These are phyloP conservation scores for Myxozyma vanderwaltii DNA, from an alignment of 805 yeast genomes.

Conservation along the genomic window DNA sequence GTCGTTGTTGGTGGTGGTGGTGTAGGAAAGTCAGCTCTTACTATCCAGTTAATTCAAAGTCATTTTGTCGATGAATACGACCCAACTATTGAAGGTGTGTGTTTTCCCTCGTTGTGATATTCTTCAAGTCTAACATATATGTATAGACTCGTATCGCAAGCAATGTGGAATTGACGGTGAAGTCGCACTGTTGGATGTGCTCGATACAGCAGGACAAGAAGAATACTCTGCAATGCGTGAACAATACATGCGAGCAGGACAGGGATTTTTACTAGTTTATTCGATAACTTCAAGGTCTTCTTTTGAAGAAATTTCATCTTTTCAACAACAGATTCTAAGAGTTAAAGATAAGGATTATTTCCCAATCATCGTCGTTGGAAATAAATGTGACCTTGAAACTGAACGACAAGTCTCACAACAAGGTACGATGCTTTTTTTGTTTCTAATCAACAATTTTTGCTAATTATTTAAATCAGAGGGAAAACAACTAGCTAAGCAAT, in stretches of 20 bases:
- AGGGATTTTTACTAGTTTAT: slow-evolving; percentile 87
- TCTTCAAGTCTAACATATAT: background rate
- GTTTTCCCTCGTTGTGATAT: too few species aligned
- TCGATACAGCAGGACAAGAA: slow-evolving; percentile 96
- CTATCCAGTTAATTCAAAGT: slow-evolving; percentile 90
- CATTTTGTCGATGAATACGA: slow-evolving; percentile 97
- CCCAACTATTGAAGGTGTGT: slow-evolving; percentile 79
- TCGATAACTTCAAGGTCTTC: slow-evolving; percentile 83
- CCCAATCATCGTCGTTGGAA: slow-evolving; percentile 79
- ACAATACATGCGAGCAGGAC: slow-evolving; percentile 67
- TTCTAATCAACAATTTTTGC: background rate
- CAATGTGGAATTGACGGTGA: slow-evolving; percentile 81
- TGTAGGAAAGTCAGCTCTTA: slow-evolving; percentile 95
- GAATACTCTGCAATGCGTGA: slow-evolving; percentile 73
- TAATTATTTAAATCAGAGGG: slow-evolving; percentile 56
- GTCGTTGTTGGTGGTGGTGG: slow-evolving; percentile 99
- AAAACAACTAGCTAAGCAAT: slow-evolving; percentile 66
- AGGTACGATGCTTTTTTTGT: slow-evolving; percentile 20
- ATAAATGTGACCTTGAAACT: slow-evolving; percentile 72
- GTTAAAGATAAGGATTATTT: slow-evolving; percentile 76
- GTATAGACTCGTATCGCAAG: slow-evolving; percentile 58
- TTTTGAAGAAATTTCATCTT: slow-evolving; percentile 79
- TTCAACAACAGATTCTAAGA: slow-evolving; percentile 75
- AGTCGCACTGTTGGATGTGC: slow-evolving; percentile 76
- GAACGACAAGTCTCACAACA: slow-evolving; percentile 56